Evolutionary conservation across 1,284 basidiomycete species (phyloP).

Genomic region (Ganoderma boninense): DNA sequence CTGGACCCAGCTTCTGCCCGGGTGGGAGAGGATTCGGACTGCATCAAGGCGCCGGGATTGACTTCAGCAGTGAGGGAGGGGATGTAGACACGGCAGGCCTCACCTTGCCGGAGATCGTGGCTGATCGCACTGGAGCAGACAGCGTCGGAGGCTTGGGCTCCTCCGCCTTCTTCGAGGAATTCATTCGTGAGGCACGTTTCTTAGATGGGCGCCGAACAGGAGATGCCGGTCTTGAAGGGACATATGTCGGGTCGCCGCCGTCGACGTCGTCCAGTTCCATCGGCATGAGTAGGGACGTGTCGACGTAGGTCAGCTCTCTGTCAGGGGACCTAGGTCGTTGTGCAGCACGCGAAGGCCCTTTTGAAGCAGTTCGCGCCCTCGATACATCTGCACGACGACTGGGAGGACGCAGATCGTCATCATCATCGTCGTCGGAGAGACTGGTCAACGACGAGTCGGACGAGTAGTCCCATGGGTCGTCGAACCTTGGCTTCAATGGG

Average conservation of each 20-base stretch:
- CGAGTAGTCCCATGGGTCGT: neutral
- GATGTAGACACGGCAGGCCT: neutral
- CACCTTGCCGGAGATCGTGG: neutral
- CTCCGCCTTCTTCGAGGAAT: neutral
- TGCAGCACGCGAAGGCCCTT: neutral
- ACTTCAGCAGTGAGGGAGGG: neutral
- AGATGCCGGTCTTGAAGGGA: neutral
- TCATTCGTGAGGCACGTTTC: neutral
- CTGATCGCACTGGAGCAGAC: neutral
- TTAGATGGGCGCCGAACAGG: neutral
- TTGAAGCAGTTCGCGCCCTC: too few relatives aligned
- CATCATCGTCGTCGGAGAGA: neutral
- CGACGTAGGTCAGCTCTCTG: neutral
- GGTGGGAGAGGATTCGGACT: neutral
- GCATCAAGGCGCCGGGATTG: neutral
- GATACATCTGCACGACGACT: neutral
- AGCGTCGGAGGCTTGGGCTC: neutral
- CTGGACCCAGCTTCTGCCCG: neutral
- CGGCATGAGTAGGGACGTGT: neutral
- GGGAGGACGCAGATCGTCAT: neutral
- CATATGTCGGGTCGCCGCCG: neutral
- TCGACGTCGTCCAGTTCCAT: neutral
- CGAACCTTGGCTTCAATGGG: neutral
- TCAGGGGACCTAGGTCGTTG: neutral
- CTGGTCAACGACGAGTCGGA: slow-evolving; percentile 3